Evolutionary conservation across 1,284 basidiomycete species (phyloP), one percentile per base, ranked within the genome.

Genomic region (Malassezia brasiliensis): DNA sequence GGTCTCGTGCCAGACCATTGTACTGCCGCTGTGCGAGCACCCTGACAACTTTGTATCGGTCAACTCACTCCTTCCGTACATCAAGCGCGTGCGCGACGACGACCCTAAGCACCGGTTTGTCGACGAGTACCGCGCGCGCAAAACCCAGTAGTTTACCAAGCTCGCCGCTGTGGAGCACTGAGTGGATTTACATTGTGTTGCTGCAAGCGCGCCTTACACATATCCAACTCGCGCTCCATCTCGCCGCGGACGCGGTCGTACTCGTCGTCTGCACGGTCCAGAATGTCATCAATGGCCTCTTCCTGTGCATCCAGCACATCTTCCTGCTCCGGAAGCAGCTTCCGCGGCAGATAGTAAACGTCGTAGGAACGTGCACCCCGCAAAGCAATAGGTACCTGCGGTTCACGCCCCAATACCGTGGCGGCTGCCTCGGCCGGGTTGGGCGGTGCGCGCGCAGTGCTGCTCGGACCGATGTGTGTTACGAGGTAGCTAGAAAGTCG

Each of bases 1-100:
- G 41, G 75, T 75, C 5, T 62, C 69, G 1, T 56, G 51, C 11
- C 52, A 55, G 34, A 50, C 60, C 6, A 47, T 71, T 41, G 61
- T 56, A 0, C 50, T 65, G 22, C 54, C 64, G 1, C 50, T 67
- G 47, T 62, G 65, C 50, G 68, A 71, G 50, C 39, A 49, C 17
- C 49, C 56, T 5, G 48, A 51, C n/a, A 68, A 66, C 40, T 65
- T 68, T 49, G 38, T 15, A 15, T 30, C 45, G 19, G 28, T 59
- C 20, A 5, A 50, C 5, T 31, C 19, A 5, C 20, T 48, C 35
- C 40, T 70, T 6, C 68, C 67, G 0, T 48, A 53, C 19, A 50
- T 70, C 7, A 41, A 42, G 31, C 47, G 68, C 15, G 44, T 69
- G 22, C 56, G 52, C 19, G 47, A 54, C 30, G 59, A 48, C 38